phyloP scores from a whole-genome alignment of 2,329 filamentous ascomycete genomes.

The Sordariomycetes sp. region DNA sequence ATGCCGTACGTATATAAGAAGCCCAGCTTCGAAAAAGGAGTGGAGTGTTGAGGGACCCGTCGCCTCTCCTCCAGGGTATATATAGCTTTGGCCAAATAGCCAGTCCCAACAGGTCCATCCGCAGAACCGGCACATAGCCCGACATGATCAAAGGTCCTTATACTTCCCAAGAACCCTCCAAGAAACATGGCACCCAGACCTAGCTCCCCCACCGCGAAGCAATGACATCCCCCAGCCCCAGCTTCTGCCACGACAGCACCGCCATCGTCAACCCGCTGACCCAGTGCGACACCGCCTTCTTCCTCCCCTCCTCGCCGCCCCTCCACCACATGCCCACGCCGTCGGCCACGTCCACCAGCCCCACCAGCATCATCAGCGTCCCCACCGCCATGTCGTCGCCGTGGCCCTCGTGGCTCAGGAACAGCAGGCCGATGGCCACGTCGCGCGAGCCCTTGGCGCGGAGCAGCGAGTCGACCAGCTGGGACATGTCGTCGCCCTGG shows the following conservation, averaged over 20 bases:
- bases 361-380: constrained; percentile 2
- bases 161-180: background rate
- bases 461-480: constrained; percentile 1
- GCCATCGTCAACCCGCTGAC: background rate
- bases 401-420: constrained; percentile 4
- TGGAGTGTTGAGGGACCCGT: background rate
- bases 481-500: background rate
- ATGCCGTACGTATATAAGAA: background rate
- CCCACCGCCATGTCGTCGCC: constrained; percentile 4
- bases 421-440: constrained; percentile 2
- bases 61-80: background rate
- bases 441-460: constrained; percentile 2
- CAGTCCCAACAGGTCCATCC: background rate
- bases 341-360: constrained; percentile 2
- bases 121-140: background rate
- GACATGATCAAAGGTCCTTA: background rate
- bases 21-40: background rate
- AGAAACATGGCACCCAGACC: background rate
- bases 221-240: constrained; percentile 2
- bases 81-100: background rate
- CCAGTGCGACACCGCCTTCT: constrained; percentile 1
- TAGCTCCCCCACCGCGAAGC: constrained; percentile 1
- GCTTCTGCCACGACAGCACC: constrained; percentile 1
- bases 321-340: constrained; percentile 1
- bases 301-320: constrained; percentile 3